Evolutionary conservation across 1,284 basidiomycete species (phyloP), one percentile per base, ranked within the genome.

Genomic region (Naganishia sp.): DNA sequence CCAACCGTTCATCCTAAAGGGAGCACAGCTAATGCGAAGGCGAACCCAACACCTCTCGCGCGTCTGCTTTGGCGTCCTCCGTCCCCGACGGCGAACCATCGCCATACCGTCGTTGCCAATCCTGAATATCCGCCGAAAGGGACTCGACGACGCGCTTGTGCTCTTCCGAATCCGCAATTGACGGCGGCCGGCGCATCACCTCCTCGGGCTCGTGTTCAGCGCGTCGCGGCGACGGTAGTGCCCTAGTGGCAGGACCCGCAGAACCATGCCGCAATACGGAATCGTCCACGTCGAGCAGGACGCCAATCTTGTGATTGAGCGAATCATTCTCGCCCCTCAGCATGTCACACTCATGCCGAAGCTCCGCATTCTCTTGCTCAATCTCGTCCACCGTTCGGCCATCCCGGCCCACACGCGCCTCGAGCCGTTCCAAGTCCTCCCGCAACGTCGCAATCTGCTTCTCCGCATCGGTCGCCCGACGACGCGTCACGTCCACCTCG

Each of bases 231-330:
- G 17, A 90, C 11, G 47, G n/a, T 6, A 32, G 3, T 15, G 21
- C 13, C 6, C 21, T 6, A 15, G 21, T 6, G 13, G 15, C 49
- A 25, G 21, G 49, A 6, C 23, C 23, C 6, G 49, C 49, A 50
- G 49, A 50, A 5, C n/a, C 52, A 35, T 54, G 28, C 13, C 47
- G 56, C 18, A 46, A 42, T 3, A 84, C 81, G 35, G 88, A 85
- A 71, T 90, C 88, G 73, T 92, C 89, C 47, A 89, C 88, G 73
- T 90, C 90, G 60, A 92, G 84, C n/a, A 92, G 82, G 52, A 92
- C 82, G 68, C 87, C 88, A 71, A 92, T 90, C 83, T 91, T 91
- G 77, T 90, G 90, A 28, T 88, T 57, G 28, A 67, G 66, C 72
- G 90, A 85, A 73, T 90, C 88, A 75, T 93, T 92, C 78, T 94